Evolutionary conservation across 768 basidiomycete species (phyloP), one percentile per base, ranked within the genome.

Genomic region (Suillus americanus): DNA sequence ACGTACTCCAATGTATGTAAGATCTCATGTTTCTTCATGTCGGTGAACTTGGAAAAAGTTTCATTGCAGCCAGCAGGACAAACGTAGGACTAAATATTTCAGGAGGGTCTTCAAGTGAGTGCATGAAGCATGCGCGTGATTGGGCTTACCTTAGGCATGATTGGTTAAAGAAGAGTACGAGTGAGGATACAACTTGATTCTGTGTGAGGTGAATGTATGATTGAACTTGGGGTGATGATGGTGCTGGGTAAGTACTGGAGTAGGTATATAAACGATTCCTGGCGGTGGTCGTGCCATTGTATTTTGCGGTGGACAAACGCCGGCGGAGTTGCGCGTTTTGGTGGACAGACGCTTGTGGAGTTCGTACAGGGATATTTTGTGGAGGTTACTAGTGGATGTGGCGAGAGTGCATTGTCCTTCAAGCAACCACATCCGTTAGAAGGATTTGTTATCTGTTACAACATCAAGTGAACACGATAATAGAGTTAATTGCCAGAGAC

Each of bases 11-110:
- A 0, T 41, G 16, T 18, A 41, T 41, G 74, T 0, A 43, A 46
- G 9, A 33, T 56, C 55, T 28, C 70, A 53, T 75, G 74, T 51
- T 72, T 70, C 35, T 38, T 71, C 28, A 75, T 61, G n/a, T 75
- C 66, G 18, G 16, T 2, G 18, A 41, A 18, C 6, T 18, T 41
- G 18, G 16, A 0, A 18, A 41, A 41, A 41, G 46, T 51, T 43
- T 25, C 18, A 18, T 18, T 53, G 28, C 74, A 75, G 33, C 50
- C 1, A 16, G 67, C 18, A 18, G 41, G 57, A 40, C 74, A 75
- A 2, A 60, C 0, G 54, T 41, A 61, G 12, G 20, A 46, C 73
- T 74, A n/a, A 14, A 28, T 23, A 54, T 33, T 20, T 10, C 18
- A 33, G 13, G 7, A 33, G n/a, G n/a, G n/a, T 35, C 13, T n/a